phyloP scores from a whole-genome alignment of 441 rosid species.

The Pelargonium myrrhifolium region DNA sequence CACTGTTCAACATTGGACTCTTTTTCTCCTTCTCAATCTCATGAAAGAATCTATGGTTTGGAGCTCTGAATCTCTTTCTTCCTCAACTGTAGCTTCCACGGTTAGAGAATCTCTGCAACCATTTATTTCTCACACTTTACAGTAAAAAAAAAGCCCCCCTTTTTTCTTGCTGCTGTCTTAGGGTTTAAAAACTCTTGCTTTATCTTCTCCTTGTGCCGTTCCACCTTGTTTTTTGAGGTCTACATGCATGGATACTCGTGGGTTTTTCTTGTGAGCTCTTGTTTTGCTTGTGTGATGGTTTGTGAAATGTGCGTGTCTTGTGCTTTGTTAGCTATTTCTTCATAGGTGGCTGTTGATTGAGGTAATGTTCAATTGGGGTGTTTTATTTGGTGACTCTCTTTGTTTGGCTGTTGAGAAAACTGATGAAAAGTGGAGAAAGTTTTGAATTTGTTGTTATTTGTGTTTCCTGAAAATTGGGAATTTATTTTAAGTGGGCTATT shows the following conservation, averaged over 20 bases:
- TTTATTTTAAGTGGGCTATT: background rate
- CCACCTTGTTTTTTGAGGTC: background rate
- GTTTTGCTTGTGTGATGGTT: conserved; percentile 11
- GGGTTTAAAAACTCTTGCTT: conserved; percentile 13
- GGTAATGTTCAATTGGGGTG: background rate
- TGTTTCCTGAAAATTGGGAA: background rate
- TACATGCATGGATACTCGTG: background rate
- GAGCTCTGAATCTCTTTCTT: conserved; percentile 27
- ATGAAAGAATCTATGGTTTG: conserved; percentile 34
- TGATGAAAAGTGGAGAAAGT: conserved; percentile 1
- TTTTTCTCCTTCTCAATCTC: conserved; percentile 18
- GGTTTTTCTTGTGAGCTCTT: background rate
- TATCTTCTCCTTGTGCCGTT: conserved; percentile 11
- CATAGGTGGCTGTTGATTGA: background rate
- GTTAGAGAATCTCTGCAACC: conserved; percentile 22
- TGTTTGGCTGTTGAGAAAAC: conserved; percentile 13
- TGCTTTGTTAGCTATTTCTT: too few species aligned
- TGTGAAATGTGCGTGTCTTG: conserved; percentile 16
- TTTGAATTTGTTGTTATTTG: conserved; percentile 9
- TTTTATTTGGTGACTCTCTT: conserved; percentile 5
- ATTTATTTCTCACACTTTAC: background rate
- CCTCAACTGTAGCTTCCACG: conserved; percentile 17
- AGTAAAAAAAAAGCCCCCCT: background rate
- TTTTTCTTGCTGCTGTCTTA: background rate
- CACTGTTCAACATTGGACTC: background rate